phyloP scores from a whole-genome alignment of 306 rosid species.

The Trifolium dubium region DNA sequence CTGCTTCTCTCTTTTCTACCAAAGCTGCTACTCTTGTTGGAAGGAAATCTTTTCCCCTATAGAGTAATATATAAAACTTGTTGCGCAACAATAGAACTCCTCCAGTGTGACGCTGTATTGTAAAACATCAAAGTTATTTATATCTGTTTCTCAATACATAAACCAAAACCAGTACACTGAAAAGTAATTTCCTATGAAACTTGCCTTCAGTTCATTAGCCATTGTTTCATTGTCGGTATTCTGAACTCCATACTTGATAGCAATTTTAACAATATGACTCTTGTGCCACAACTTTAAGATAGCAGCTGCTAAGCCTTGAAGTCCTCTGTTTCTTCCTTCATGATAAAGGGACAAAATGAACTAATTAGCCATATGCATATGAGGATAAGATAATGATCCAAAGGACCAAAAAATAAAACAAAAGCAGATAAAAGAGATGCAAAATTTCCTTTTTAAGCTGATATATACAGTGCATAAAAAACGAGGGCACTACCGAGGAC shows the following conservation, averaged over 20 bases:
- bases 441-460: background rate
- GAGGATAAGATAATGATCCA: background rate
- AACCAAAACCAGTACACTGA: background rate
- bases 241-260: conserved; percentile 74
- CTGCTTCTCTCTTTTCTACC: conserved; percentile 66
- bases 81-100: conserved; percentile 82
- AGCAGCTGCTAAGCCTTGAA: conserved; percentile 85
- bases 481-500: conserved; percentile 74
- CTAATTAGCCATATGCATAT: conserved; percentile 33
- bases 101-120: conserved; percentile 79
- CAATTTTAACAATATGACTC: conserved; percentile 76
- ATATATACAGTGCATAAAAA: conserved; percentile 16
- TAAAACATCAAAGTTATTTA: conserved; percentile 37
- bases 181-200: conserved; percentile 43
- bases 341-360: conserved; percentile 28
- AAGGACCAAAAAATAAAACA: too few species aligned
- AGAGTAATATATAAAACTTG: conserved; percentile 71
- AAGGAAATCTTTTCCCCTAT: conserved; percentile 88
- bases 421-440: too few species aligned
- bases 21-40: conserved; percentile 60
- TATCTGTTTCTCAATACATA: conserved; percentile 1
- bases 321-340: conserved; percentile 83
- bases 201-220: conserved; percentile 86
- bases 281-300: conserved; percentile 85
- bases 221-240: conserved; percentile 74